These are phyloP conservation scores for Saturnispora kantuleensis DNA, from an alignment of 805 yeast species.

Conservation along the genomic window DNA sequence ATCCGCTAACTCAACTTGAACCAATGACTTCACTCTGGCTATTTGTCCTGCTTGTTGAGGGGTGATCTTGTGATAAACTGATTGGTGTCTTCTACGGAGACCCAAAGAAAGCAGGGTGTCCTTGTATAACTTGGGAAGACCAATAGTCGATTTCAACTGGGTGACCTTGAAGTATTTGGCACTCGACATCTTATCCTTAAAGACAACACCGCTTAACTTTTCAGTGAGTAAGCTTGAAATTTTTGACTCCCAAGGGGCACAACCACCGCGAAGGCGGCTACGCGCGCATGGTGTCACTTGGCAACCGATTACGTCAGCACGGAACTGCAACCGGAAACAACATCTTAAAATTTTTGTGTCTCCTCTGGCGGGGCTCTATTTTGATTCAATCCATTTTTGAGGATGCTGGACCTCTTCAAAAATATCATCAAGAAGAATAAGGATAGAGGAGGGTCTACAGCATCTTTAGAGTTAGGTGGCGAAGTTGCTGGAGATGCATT, in stretches of 20 bases:
- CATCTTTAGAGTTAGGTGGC: too few species aligned
- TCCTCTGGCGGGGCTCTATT: too few species aligned
- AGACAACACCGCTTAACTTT: too few species aligned
- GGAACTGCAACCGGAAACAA: too few species aligned
- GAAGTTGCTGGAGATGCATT: neutral
- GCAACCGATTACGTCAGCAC: too few species aligned
- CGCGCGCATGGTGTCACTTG: too few species aligned
- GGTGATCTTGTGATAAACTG: conserved; percentile 60
- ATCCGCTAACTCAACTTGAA: conserved; percentile 66
- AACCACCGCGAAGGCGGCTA: too few species aligned
- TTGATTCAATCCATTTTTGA: neutral
- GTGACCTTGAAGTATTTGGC: conserved; percentile 51
- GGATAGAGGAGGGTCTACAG: conserved; percentile 1
- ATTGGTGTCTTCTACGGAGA: conserved; percentile 60
- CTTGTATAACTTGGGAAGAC: conserved; percentile 61
- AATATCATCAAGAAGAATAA: conserved; percentile 17
- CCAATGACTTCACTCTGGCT: conserved; percentile 74
- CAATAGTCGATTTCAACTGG: conserved; percentile 75
- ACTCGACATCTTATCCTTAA: neutral
- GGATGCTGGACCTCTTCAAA: conserved; percentile 23
- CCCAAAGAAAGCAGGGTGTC: conserved; percentile 67
- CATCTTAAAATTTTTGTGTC: too few species aligned
- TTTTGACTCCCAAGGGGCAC: too few species aligned
- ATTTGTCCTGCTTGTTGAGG: conserved; percentile 82
- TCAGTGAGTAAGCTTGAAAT: too few species aligned